phyloP scores from a whole-genome alignment of 2,329 filamentous ascomycete species.

The Scopulariopsis brevicaulis region DNA sequence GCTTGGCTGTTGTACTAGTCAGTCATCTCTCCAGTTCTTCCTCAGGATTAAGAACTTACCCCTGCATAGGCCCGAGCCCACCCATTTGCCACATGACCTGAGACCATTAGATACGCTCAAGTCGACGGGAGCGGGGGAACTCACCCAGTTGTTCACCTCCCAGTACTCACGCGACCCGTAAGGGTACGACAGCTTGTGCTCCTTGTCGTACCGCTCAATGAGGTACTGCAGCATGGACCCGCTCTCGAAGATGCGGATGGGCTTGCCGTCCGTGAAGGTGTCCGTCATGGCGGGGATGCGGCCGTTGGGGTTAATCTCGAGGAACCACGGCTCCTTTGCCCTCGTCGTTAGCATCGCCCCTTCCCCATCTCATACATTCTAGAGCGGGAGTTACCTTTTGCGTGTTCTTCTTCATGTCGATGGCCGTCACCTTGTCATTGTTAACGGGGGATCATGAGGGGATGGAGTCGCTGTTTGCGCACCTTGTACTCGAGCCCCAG shows the following conservation, averaged over 20 bases:
- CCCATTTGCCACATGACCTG: constrained; percentile 65
- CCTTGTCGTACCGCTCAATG: constrained; percentile 67
- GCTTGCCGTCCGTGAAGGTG: constrained; percentile 59
- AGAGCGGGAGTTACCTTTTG: constrained; percentile 44
- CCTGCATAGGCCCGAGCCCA: constrained; percentile 74
- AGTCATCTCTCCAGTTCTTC: neutral
- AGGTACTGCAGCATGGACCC: constrained; percentile 80
- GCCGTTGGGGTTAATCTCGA: constrained; percentile 86
- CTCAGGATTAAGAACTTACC: constrained; percentile 14
- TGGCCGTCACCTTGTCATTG: constrained; percentile 34
- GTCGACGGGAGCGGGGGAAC: constrained; percentile 8
- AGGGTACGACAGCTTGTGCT: constrained; percentile 75
- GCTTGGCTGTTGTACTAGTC: constrained; percentile 40
- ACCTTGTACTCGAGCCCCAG: constrained; percentile 73
- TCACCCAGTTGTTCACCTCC: constrained; percentile 68
- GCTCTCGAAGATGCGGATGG: constrained; percentile 70
- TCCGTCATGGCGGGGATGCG: constrained; percentile 84
- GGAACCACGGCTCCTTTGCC: constrained; percentile 60
- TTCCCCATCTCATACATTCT: neutral
- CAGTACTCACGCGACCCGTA: constrained; percentile 61
- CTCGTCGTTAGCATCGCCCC: neutral
- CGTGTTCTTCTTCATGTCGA: constrained; percentile 63
- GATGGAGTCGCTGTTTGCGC: neutral
- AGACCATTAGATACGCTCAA: constrained; percentile 5
- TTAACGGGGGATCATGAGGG: neutral